Base-by-base conservation (phyloP, 805 yeast species). In the Teunomyces pallodes region DNA sequence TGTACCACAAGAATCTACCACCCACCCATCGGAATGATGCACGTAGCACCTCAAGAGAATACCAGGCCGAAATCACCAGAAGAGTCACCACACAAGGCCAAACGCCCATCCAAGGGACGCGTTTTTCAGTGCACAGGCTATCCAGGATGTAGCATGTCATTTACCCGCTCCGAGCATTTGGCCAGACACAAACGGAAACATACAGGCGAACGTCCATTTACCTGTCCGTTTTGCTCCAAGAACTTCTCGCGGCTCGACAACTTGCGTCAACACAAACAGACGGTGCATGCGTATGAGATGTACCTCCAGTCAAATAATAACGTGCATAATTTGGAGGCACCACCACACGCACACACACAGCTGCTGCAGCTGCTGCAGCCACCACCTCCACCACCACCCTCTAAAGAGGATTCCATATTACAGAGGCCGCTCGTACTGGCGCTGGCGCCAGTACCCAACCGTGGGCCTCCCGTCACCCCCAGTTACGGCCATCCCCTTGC, bases 141-240 rank as follows among this genome's bases (percentile, higher is more conserved):
- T 62, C 89, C 89, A 16, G 90, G 86, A 55, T 90, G 97, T 67
- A 74, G 72, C 48, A 90, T 91, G 96, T 79, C 91, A 5, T 90
- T 90, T 66, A 87, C 96, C 2, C 75, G 97, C 43, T 85, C 94
- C 7, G 97, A 91, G 64, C 97, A 91, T 67, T 76, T 90, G 56
- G 96, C 96, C 1, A 76, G 97, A 50, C 97, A 90, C 69, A 86
- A 91, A 46, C 73, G 97, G 49, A 91, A 90, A 59, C 97, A 90
- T 64, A 91, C 97, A 0, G 97, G 97, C 38, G 97, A 90, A 65
- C 75, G 96, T 48, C 97, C 97, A 2, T 90, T 90, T 64, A 82
- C 87, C 46, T 90, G 97, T 65, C 86, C 85, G 43, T 86, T 86
- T 64, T 88, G 96, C 63, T 74, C 83, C 30, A 83, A 90, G 60